These are phyloP conservation scores for Antarctomyces pellizariae DNA, from an alignment of 495 filamentous ascomycete genomes.

Conservation along the genomic window DNA sequence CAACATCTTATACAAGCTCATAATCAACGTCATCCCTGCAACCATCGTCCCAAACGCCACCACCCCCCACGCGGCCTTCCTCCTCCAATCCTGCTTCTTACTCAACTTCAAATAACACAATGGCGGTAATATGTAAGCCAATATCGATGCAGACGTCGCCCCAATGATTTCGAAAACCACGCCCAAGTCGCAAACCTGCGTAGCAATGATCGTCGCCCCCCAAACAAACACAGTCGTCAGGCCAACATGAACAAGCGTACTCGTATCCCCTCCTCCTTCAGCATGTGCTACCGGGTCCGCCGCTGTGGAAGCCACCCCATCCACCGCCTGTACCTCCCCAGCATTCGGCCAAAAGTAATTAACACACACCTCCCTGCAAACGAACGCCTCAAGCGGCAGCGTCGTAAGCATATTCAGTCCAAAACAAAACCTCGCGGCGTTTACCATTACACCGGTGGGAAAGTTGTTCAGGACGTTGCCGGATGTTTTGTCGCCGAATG, in stretches of 20 bases:
- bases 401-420: conserved; percentile 98
- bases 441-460: conserved; percentile 65
- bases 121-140: conserved; percentile 89
- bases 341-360: conserved; percentile 64
- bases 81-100: conserved; percentile 57
- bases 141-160: conserved; percentile 75
- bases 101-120: conserved; percentile 87
- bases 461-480: conserved; percentile 98
- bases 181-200: conserved; percentile 82
- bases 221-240: conserved; percentile 64
- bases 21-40: too few relatives aligned
- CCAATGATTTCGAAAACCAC: conserved; percentile 89
- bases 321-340: background rate
- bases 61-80: conserved; percentile 39
- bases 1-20: too few relatives aligned
- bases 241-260: conserved; percentile 62
- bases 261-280: conserved; percentile 37
- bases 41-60: too few relatives aligned
- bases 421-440: conserved; percentile 83
- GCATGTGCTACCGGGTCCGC: background rate
- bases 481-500: conserved; percentile 72
- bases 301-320: too few relatives aligned
- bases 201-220: conserved; percentile 46
- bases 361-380: conserved; percentile 88
- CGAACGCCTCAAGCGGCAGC: conserved; percentile 84